These are phyloP conservation scores for Penicillium sp. DNA, from an alignment of 2,329 filamentous ascomycete species.

Conservation along the genomic window DNA sequence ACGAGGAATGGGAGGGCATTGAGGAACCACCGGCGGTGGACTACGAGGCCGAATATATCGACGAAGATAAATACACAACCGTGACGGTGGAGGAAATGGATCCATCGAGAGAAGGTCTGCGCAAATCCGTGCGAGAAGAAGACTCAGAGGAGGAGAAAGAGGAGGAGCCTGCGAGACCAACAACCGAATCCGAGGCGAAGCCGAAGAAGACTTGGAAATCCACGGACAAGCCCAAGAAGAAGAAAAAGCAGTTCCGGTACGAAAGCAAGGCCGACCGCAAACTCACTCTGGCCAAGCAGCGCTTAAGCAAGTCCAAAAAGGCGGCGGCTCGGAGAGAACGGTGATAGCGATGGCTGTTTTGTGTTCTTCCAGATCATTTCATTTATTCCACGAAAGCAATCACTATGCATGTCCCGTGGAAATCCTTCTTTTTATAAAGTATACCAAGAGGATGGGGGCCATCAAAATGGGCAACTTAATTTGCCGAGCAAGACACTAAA, in stretches of 20 bases:
- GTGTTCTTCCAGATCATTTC: conserved; percentile 2
- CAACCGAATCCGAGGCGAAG: conserved; percentile 26
- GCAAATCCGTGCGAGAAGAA: conserved; percentile 46
- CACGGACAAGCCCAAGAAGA: conserved; percentile 61
- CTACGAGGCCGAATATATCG: conserved; percentile 88
- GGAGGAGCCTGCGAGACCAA: conserved; percentile 21
- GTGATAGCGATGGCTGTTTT: conserved; percentile 19
- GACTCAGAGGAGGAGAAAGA: conserved; percentile 24
- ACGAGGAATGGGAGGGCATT: conserved; percentile 62
- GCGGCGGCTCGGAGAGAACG: conserved; percentile 52
- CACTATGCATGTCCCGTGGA: conserved; percentile 3
- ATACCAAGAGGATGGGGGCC: conserved; percentile 7
- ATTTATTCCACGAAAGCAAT: conserved; percentile 12
- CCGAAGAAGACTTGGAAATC: conserved; percentile 47
- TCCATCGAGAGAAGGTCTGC: conserved; percentile 67
- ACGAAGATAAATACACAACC: conserved; percentile 92
- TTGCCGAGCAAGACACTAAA: conserved; percentile 15
- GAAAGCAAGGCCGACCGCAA: conserved; percentile 80
- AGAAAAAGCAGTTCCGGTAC: conserved; percentile 89
- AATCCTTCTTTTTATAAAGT: conserved; percentile 4
- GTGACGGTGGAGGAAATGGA: conserved; percentile 89
- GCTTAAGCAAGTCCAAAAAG: conserved; percentile 64
- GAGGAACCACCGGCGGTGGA: conserved; percentile 55
- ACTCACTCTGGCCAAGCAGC: conserved; percentile 56
- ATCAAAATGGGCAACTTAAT: conserved; percentile 15